Base-by-base conservation (phyloP, 2,329 filamentous ascomycete genomes). In the Emericellopsis cladophorae region DNA sequence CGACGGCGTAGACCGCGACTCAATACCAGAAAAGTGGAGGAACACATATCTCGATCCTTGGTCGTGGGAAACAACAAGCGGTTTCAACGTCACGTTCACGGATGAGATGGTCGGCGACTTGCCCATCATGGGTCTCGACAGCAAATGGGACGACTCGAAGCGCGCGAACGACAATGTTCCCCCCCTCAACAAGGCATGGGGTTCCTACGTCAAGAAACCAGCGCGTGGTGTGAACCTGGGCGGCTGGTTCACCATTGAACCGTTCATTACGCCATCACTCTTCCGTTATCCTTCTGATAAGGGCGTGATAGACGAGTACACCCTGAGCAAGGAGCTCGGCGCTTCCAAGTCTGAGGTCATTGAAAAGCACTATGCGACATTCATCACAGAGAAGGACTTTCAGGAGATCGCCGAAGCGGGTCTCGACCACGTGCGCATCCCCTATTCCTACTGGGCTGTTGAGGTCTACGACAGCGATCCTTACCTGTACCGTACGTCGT, bases 31-130 rank as follows among this genome's bases (percentile, higher is more conserved):
- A 42, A 70, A 69, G 45, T 88, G 77, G 51, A 79, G 76, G 58
- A 86, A 79, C 12, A 85, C 83, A 2, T 81, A 84, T 46, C 69
- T 95, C 16, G 89, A 98, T 54, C 92, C 92, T 0, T 94, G 87
- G 58, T 79, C 81, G 2, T 98, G 92, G 92, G 82, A 84, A 49
- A 83, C 93, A 50, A 95, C 89, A 0, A 74, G 70, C 0, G 87
- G 89, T 53, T 95, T 96, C 67, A 98, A 98, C 56, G 74, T 90
- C 45, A 96, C 92, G 0, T 98, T 93, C 57, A 98, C 92, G 0
- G 77, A 81, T 45, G 74, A 78, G 39, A 88, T 79, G 12, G 81
- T 96, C 0, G 92, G 92, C 16, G 84, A 81, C 3, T 70, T 98
- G n/a, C 81, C 87, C 0, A 60, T 96, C 44, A 96, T 96, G 79